Evolutionary conservation across 441 rosid genomes (phyloP).

Genomic region (Dalechampia spathulata): DNA sequence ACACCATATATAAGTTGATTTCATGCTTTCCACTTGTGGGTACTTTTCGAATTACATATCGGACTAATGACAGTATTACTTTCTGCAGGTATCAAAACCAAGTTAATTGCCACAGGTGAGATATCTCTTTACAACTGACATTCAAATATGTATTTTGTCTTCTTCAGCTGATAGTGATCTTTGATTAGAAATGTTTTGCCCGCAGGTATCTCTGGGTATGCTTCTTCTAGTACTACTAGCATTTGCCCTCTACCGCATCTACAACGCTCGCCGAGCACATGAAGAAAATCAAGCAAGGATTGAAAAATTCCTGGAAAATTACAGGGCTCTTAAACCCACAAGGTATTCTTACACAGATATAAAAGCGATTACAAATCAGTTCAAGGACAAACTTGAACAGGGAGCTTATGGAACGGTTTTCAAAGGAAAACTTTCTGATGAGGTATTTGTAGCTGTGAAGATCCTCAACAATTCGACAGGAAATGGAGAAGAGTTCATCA

Average conservation of each 20-base stretch:
- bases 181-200: neutral
- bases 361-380: conserved; percentile 21
- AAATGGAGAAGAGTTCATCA: conserved; percentile 19
- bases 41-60: no score
- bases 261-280: neutral
- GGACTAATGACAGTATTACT: neutral
- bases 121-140: no score
- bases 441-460: conserved; percentile 20
- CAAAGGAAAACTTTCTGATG: conserved; percentile 24
- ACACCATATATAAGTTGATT: neutral
- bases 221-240: neutral
- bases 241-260: neutral
- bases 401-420: conserved; percentile 31
- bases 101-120: neutral
- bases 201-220: conserved; percentile 9
- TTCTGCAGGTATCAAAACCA: neutral
- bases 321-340: conserved; percentile 19
- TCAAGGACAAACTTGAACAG: conserved; percentile 22
- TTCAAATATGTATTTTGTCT: neutral
- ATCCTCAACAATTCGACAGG: conserved; percentile 11
- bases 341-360: conserved; percentile 21
- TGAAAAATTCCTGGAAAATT: conserved; percentile 20
- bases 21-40: neutral
- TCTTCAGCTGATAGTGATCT: no score
- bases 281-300: conserved; percentile 11